Evolutionary conservation across 2,329 filamentous ascomycete species (phyloP).

Genomic region (Chaetothyriales sp.): DNA sequence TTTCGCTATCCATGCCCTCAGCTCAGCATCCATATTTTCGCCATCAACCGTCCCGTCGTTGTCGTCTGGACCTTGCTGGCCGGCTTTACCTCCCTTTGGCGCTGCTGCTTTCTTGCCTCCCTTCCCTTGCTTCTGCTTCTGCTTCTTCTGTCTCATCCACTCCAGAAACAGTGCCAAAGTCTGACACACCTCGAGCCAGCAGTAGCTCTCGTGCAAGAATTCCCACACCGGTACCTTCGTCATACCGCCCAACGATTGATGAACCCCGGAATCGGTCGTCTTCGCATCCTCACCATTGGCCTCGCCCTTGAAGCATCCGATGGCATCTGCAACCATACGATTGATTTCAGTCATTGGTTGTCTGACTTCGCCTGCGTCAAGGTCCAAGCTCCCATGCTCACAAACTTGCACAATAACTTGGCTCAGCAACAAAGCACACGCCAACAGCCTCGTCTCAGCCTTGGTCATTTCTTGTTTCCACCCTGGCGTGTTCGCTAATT

Average conservation of each 20-base stretch:
- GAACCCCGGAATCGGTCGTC: constrained; percentile 2
- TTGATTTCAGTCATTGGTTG: background rate
- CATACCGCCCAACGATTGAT: background rate
- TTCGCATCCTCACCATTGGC: background rate
- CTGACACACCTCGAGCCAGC: constrained; percentile 29
- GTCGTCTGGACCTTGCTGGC: background rate
- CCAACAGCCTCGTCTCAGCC: constrained; percentile 4
- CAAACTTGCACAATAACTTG: background rate
- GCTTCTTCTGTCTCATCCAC: constrained; percentile 5
- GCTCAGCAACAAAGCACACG: constrained; percentile 4
- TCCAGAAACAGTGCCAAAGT: constrained; percentile 24
- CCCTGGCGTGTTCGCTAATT: background rate
- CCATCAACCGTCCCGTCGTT: constrained; percentile 3
- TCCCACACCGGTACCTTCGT: constrained; percentile 26
- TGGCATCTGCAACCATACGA: constrained; percentile 1
- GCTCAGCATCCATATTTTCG: constrained; percentile 4
- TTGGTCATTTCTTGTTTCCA: constrained; percentile 8
- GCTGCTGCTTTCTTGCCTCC: background rate
- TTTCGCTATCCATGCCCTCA: background rate
- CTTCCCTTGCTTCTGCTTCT: constrained; percentile 5
- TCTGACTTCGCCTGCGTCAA: background rate
- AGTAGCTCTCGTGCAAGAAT: constrained; percentile 28
- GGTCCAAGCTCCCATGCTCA: background rate
- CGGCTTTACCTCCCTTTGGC: background rate
- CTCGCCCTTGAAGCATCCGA: constrained; percentile 4